Evolutionary conservation across 1,139 yeast genomes (phyloP).

Genomic region (Geotrichum klebahnii): DNA sequence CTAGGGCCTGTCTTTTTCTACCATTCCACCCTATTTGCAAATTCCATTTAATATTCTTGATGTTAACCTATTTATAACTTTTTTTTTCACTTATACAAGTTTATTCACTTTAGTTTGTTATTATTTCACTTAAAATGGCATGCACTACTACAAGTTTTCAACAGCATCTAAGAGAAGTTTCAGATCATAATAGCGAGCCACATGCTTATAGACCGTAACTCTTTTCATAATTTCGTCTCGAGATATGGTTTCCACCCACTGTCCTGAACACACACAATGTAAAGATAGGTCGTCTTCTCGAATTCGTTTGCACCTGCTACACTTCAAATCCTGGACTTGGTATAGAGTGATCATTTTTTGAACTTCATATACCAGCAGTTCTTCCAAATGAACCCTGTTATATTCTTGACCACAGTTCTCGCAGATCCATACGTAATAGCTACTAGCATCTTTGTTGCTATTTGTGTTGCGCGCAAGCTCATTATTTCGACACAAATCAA

Average conservation of each 20-base stretch:
- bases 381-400: slow-evolving; percentile 71
- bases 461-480: slow-evolving; percentile 18
- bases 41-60: too few species aligned
- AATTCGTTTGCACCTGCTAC: slow-evolving; percentile 68
- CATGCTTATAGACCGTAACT: slow-evolving; percentile 51
- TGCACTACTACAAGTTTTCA: slow-evolving; percentile 25
- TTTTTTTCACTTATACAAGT: too few species aligned
- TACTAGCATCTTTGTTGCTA: slow-evolving; percentile 16
- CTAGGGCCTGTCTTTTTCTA: too few species aligned
- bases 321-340: slow-evolving; percentile 75
- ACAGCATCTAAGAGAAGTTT: slow-evolving; percentile 56
- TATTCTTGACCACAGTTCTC: slow-evolving; percentile 60
- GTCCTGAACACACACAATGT: slow-evolving; percentile 85
- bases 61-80: too few species aligned
- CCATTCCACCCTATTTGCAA: too few species aligned
- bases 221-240: slow-evolving; percentile 46
- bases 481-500: slow-evolving; percentile 75
- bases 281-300: slow-evolving; percentile 66
- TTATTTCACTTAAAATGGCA: too few species aligned
- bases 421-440: slow-evolving; percentile 57
- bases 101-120: too few species aligned
- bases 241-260: slow-evolving; percentile 53
- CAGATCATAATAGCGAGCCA: slow-evolving; percentile 59
- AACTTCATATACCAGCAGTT: slow-evolving; percentile 64
- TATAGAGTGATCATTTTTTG: slow-evolving; percentile 55